Percentiles rank a stretch among this genome's conserved stretches.
These are phyloP conservation scores for Graphiopsis chlorocephala DNA, from an alignment of 2,329 filamentous ascomycete species.

Conservation along the genomic window DNA sequence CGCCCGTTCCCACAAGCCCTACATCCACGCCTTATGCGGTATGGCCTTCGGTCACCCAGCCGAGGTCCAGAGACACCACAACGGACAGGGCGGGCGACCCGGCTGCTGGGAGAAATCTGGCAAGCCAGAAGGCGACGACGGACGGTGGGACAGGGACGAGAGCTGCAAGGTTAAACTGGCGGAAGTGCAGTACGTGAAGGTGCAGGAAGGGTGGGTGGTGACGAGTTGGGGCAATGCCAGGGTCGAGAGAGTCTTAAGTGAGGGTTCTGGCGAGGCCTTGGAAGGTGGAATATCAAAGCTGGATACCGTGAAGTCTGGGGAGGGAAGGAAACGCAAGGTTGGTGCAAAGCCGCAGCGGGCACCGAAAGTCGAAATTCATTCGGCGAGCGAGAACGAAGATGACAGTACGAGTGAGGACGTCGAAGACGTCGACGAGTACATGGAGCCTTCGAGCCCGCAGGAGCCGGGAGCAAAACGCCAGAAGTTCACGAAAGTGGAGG, in stretches of 20 bases:
- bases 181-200: slow-evolving; percentile 22
- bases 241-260: background rate
- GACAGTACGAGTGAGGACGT: background rate
- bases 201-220: slow-evolving; percentile 24
- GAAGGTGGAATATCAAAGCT: background rate
- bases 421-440: background rate
- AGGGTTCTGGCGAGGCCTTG: background rate
- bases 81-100: slow-evolving; percentile 14
- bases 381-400: background rate
- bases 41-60: slow-evolving; percentile 24
- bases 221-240: background rate
- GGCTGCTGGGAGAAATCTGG: slow-evolving; percentile 14
- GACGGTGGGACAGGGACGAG: slow-evolving; percentile 24
- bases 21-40: slow-evolving; percentile 28
- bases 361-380: background rate
- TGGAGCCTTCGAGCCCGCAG: background rate
- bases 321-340: background rate
- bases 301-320: background rate
- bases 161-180: slow-evolving; percentile 23
- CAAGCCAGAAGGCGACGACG: slow-evolving; percentile 1
- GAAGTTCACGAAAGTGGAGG: background rate
- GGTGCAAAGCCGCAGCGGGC: background rate
- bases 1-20: slow-evolving; percentile 22
- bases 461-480: background rate
- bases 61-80: slow-evolving; percentile 27